Base-by-base conservation (phyloP, 2,329 filamentous ascomycete genomes). In the Penicillium sp. region DNA sequence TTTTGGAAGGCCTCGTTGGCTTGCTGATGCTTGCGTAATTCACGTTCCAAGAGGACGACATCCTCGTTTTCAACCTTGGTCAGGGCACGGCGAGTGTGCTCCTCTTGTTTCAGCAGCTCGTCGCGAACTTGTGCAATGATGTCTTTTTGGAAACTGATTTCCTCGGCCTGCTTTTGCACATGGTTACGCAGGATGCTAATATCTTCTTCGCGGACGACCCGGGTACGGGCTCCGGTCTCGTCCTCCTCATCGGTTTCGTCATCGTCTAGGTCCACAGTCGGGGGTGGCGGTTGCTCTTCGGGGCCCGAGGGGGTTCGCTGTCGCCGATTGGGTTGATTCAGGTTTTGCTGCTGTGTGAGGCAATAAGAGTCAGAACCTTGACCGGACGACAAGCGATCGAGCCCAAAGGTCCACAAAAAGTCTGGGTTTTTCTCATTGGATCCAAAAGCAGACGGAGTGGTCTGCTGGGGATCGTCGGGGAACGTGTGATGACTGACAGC, bases 1-100 rank as follows among this genome's bases (percentile, higher is more conserved):
- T 97, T 97, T 72, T 97, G 92, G 83, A 97, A 99, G 65, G 94
- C 95, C 75, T 96, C 87, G 75, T 99, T 99, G 70, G 95, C 94
- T 77, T 97, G 94, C 72, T 96, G 92, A 70, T 97, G 92, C 77
- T 97, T 97, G 81, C 90, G 92, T 55, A 99, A 82, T 75, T 99
- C 94, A 55, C 93, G 86, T 77, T 97, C 93, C 36, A 97, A 82
- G 31, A 91, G 87, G 50, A 90, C 88, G 60, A 97, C 93, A 64
- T 94, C 92, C 73, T 92, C 87, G 61, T 89, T 86, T 74, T 96
- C 92, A 49, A 96, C 88, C 58, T 89, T 85, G 64, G 89, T 88
- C 52, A 96, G 86, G 28, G 91, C 89, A 68, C 87, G 85, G 73
- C 92, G 89, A 70, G 95, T 91, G 59, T 92, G 84, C 68, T 89